Conservation (phyloP, 2,329 filamentous ascomycete genomes). For the Amauroascus niger region DNA sequence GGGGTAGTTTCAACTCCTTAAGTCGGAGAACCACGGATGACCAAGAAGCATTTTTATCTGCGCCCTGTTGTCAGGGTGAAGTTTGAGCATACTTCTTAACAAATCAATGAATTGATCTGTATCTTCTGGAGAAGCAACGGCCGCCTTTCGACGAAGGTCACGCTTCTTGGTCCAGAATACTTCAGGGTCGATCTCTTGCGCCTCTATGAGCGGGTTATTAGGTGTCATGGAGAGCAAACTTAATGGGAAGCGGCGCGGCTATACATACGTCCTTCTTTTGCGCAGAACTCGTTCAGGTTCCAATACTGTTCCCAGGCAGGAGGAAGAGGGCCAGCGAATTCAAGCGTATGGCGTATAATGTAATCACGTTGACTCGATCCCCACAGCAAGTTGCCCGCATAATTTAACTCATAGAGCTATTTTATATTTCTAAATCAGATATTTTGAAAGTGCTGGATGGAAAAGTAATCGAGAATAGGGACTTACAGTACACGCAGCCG, state of each 20-base stretch:
- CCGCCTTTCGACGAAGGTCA: neutral
- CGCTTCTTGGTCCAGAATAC: neutral
- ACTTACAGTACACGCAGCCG: neutral
- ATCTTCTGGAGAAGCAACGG: neutral
- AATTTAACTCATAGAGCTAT: neutral
- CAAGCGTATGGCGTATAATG: neutral
- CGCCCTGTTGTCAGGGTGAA: neutral
- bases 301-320: neutral
- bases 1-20: no score
- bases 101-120: neutral
- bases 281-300: neutral
- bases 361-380: neutral
- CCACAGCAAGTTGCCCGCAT: neutral
- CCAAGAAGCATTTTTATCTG: neutral
- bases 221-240: neutral
- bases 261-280: neutral
- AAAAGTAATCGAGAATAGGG: neutral
- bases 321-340: neutral
- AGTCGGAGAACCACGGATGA: constrained; percentile 4
- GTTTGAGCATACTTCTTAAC: constrained; percentile 5
- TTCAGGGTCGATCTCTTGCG: neutral
- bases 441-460: neutral
- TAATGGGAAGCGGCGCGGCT: neutral
- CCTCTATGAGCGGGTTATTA: neutral
- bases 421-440: neutral